A percentile compares a stretch with the other conserved stretches of the same genome.
phyloP scores from a whole-genome alignment of 257 asterid genomes.

The Lycium ferocissimum region DNA sequence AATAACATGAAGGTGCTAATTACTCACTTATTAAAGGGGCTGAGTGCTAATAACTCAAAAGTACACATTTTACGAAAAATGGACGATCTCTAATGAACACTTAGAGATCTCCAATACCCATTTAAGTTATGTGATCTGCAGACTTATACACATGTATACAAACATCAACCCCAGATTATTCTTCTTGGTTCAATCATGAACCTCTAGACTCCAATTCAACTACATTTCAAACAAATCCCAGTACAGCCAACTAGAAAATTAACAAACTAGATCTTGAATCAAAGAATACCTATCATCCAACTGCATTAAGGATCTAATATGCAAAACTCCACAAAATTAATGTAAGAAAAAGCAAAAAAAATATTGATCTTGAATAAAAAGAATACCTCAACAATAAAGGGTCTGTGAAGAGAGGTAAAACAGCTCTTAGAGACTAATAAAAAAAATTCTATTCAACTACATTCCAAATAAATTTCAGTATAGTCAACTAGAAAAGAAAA shows the following conservation, averaged over 20 bases:
- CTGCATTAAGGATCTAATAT: not conserved
- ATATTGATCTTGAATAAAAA: not conserved
- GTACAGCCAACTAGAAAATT: not conserved
- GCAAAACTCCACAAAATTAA: not conserved
- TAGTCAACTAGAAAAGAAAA: not conserved
- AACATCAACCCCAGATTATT: not conserved
- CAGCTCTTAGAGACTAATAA: not conserved
- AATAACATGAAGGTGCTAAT: slow-evolving; percentile 8
- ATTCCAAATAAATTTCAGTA: not conserved
- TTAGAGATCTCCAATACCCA: not conserved
- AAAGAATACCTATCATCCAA: not conserved
- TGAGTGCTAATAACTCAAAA: not conserved
- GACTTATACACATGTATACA: not conserved
- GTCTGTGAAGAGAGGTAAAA: not conserved
- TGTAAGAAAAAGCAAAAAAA: not conserved
- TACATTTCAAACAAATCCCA: not conserved
- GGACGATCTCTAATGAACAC: not conserved
- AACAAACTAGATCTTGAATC: not conserved
- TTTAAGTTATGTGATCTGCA: not conserved
- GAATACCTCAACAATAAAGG: not conserved
- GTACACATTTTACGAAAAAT: not conserved
- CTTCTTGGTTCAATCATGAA: not conserved
- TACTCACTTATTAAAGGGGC: not conserved
- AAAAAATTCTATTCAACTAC: not conserved
- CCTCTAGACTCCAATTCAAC: not conserved